Percentiles rank a stretch among this genome's conserved stretches.
Conservation (phyloP, 2,329 filamentous ascomycete species). For the Sporothrix schenckii region DNA sequence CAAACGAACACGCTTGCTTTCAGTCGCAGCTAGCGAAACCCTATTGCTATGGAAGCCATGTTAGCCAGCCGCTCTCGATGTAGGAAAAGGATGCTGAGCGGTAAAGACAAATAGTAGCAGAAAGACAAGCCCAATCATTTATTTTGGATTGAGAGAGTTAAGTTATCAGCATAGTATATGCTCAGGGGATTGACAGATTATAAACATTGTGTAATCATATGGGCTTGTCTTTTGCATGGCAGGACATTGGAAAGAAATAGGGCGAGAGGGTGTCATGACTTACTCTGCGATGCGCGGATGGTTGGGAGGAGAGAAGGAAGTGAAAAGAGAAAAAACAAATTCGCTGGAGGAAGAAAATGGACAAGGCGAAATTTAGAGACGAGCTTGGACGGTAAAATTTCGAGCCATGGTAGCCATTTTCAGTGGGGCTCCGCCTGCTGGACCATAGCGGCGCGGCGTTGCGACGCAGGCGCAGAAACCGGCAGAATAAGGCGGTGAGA, state of each 20-base stretch:
- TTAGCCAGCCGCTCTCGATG: neutral
- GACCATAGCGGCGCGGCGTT: neutral
- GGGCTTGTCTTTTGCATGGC: conserved; percentile 33
- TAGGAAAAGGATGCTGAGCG: too few species aligned
- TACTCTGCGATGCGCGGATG: conserved; percentile 26
- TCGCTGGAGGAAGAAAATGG: conserved; percentile 28
- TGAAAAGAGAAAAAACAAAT: conserved; percentile 11
- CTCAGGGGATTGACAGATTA: conserved; percentile 66
- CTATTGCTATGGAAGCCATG: neutral
- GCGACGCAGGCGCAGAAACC: neutral
- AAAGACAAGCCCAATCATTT: conserved; percentile 39
- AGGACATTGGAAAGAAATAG: neutral
- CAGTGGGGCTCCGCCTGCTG: conserved; percentile 1
- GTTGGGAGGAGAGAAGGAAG: conserved; percentile 22
- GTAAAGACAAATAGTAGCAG: conserved; percentile 38
- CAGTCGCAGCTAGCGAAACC: neutral
- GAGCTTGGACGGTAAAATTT: conserved; percentile 29
- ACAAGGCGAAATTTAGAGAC: conserved; percentile 14
- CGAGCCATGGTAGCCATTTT: conserved; percentile 19
- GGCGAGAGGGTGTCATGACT: conserved; percentile 4
- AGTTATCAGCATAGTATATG: conserved; percentile 46
- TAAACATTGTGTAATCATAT: conserved; percentile 55
- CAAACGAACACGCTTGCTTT: conserved; percentile 11
- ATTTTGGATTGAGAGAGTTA: conserved; percentile 36
- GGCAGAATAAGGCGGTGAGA: conserved; percentile 36